Base-by-base conservation (phyloP, 1,139 yeast genomes). In the Debaryomyces robertsiae region DNA sequence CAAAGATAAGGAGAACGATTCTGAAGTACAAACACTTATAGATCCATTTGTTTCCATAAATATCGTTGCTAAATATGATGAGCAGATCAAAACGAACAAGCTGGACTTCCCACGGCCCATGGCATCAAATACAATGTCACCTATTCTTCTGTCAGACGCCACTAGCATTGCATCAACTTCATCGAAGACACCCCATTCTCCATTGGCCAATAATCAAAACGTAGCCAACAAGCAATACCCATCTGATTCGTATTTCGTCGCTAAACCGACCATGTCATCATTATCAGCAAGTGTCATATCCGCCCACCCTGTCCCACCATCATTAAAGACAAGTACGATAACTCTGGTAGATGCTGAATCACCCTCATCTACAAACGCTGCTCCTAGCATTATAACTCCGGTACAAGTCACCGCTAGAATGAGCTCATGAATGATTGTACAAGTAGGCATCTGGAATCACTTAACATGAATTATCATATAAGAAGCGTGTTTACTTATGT, bases 341-440 rank as follows among this genome's bases (percentile, higher is more conserved):
- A 53, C 55, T 9, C 65, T 63, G 39, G 44, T 69, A 22, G 73
- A 69, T 22, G 45, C 62, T 25, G 73, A 67, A 25, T 40, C 58
- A 3, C 40, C 57, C 19, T 47, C 65, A 9, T 57, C 58, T 22
- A 61, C 57, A 25, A 58, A 54, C 27, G 49, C 67, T 9, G 73
- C 75, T 5, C 73, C 76, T 2, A 69, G 61, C 44, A 65, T 70
- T 3, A 64, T 73, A n/a, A 69, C 77, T 0, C 72, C 71, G 6
- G 66, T 73, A n/a, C 77, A 70, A 46, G 78, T 71, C 14, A 69
- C 74, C 9, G 73, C 73, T 11, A 48, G 72, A 41, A 67, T 67
- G 73, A 65, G 71, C 47, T 61, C 72, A 30, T 67, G 45, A 45
- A 13, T 10, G 10, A 30, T 27, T 28, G 9, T 9, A 24, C 31